Evolutionary conservation across 108 stramenopile genomes (phyloP).

Genomic region (Aurantiochytrium sp.): DNA sequence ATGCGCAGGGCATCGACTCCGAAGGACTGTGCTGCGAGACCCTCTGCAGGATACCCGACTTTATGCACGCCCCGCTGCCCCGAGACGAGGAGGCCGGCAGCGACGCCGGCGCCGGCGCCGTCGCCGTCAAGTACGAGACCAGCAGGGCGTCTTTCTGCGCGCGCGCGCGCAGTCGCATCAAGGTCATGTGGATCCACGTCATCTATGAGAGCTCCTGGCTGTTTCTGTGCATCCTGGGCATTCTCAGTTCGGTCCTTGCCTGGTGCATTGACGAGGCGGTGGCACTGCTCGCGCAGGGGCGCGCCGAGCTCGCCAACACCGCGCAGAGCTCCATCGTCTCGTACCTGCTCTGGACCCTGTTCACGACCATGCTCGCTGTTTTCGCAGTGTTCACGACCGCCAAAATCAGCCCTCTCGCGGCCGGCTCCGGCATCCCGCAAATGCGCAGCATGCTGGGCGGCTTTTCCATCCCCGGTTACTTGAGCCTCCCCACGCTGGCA

Average conservation of each 20-base stretch:
- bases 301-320: neutral
- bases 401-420: neutral
- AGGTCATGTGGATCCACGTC: neutral
- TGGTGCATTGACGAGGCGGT: conserved; percentile 23
- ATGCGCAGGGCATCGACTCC: neutral
- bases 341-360: neutral
- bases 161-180: neutral
- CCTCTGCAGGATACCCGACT: neutral
- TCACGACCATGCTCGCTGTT: conserved; percentile 7
- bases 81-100: neutral
- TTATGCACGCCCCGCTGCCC: neutral
- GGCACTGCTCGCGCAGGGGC: neutral
- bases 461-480: neutral
- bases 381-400: neutral
- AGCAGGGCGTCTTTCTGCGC: neutral
- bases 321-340: conserved; percentile 6
- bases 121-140: neutral
- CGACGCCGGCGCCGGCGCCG: neutral
- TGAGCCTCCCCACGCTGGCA: neutral
- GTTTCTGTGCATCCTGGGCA: conserved; percentile 11
- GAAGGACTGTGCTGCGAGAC: neutral
- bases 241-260: neutral
- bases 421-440: conserved; percentile 38
- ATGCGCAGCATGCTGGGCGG: conserved; percentile 32
- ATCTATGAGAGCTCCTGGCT: conserved; percentile 21